phyloP scores from a whole-genome alignment of 495 filamentous ascomycete species.

The Mycothermus thermophilus region DNA sequence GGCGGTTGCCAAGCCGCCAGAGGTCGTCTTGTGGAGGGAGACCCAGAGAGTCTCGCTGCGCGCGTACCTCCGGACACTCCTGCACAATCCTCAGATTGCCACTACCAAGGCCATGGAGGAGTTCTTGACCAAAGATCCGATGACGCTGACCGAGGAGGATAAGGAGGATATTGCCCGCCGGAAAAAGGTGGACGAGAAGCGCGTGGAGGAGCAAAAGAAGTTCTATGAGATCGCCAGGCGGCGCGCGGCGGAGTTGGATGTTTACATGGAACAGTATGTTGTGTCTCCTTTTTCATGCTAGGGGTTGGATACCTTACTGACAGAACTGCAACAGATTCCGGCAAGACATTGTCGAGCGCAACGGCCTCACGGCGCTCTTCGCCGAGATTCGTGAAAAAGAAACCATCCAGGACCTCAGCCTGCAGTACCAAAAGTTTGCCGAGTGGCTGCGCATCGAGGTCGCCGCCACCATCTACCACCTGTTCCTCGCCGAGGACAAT shows the following conservation, averaged over 20 bases:
- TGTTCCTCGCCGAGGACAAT: slow-evolving; percentile 97
- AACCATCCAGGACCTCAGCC: slow-evolving; percentile 70
- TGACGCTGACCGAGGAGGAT: slow-evolving; percentile 69
- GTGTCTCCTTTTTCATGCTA: no score
- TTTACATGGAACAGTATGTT: slow-evolving; percentile 91
- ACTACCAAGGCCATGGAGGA: slow-evolving; percentile 65
- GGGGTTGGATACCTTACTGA: no score
- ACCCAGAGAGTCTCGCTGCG: slow-evolving; percentile 83
- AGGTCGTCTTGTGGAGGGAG: slow-evolving; percentile 63
- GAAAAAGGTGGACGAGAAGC: slow-evolving; percentile 72
- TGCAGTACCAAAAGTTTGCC: slow-evolving; percentile 95
- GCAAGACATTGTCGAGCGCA: slow-evolving; percentile 43
- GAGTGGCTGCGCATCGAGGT: slow-evolving; percentile 98
- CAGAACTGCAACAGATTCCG: no score
- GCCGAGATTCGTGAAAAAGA: slow-evolving; percentile 79
- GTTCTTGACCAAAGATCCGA: slow-evolving; percentile 58
- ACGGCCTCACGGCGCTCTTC: slow-evolving; percentile 89
- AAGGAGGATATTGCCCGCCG: slow-evolving; percentile 60
- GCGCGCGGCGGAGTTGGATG: slow-evolving; percentile 81
- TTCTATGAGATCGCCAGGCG: slow-evolving; percentile 93
- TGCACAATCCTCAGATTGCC: slow-evolving; percentile 74
- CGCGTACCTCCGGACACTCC: slow-evolving; percentile 69
- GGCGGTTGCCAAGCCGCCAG: no score
- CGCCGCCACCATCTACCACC: slow-evolving; percentile 89
- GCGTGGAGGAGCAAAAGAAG: slow-evolving; percentile 77